Evolutionary conservation across 345 rosid species (phyloP), one percentile per base, ranked within the genome.

Genomic region (Gossypium mustelinum): DNA sequence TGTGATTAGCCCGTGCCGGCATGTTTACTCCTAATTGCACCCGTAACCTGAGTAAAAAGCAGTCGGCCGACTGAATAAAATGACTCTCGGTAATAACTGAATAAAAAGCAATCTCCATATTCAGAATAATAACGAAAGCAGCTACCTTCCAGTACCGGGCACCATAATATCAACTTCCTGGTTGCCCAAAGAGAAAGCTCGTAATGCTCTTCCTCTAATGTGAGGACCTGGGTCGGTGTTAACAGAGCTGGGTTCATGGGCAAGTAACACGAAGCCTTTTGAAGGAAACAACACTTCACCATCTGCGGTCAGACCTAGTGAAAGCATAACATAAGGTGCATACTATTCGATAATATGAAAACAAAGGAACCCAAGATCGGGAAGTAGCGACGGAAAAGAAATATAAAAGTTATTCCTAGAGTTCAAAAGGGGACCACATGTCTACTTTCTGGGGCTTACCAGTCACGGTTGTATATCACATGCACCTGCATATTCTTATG

Each of bases 11-110:
- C 81, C 88, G 94, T 5, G 98, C 95, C 1, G 97, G 98, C 98
- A 94, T 92, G 87, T 94, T 91, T 70, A 92, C 98, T 72, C 98
- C 98, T 75, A 94, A 68, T 68, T 94, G 97, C 68, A 94, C 98
- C 29, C 89, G 89, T 70, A 94, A 79, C 86, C 98, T 94, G 83
- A 61, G 27, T 11, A 25, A 59, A 17, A 68, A 58, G 11, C 50
- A 3, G 20, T 20, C 56, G 4, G n/a, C 25, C 1, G 10, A 11
- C 9, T 20, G 29, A 65, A 65, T 44, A 18, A 43, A 65, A 18
- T 34, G 41, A 34, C 41, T 5, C 41, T 34, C 1, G 7, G 7
- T 34, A 34, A 34, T 34, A 34, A 34, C 41, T 34, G 41, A 34
- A 34, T 5, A 34, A 34, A 34, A 34, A 34, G 41, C 41, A 34